Evolutionary conservation across 139 green algal species (phyloP).

Genomic region (Haematococcus sp.): DNA sequence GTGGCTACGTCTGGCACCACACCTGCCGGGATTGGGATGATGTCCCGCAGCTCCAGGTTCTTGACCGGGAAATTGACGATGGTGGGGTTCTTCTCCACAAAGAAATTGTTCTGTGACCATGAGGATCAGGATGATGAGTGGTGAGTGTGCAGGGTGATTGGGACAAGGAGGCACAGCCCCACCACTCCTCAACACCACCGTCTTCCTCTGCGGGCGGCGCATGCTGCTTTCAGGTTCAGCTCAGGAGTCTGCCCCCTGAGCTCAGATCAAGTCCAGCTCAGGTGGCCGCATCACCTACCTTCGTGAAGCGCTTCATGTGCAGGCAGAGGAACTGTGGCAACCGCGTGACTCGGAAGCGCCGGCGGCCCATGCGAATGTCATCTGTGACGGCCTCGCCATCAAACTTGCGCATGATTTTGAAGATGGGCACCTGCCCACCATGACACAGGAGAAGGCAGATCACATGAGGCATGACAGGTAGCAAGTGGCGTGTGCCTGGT

Average conservation of each 20-base stretch:
- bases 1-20: not conserved
- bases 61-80: conserved; percentile 97
- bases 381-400: conserved; percentile 76
- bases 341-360: conserved; percentile 72
- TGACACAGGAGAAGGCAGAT: not conserved
- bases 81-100: conserved; percentile 95
- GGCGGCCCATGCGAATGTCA: conserved; percentile 74
- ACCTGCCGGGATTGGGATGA: conserved; percentile 63
- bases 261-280: too few relatives aligned
- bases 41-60: conserved; percentile 83
- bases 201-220: too few relatives aligned
- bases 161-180: too few relatives aligned
- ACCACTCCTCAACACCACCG: too few relatives aligned
- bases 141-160: not conserved
- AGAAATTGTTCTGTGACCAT: conserved; percentile 73
- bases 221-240: too few relatives aligned
- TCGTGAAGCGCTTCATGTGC: conserved; percentile 91
- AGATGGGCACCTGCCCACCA: conserved; percentile 78
- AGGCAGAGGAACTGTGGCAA: conserved; percentile 84
- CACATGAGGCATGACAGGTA: too few relatives aligned
- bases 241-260: too few relatives aligned
- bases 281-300: conserved; percentile 40
- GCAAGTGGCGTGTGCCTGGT: too few relatives aligned
- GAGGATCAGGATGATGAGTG: not conserved
- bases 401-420: conserved; percentile 91